These are phyloP conservation scores for Botrytis squamosa DNA, from an alignment of 2,329 filamentous ascomycete genomes.

Conservation along the genomic window DNA sequence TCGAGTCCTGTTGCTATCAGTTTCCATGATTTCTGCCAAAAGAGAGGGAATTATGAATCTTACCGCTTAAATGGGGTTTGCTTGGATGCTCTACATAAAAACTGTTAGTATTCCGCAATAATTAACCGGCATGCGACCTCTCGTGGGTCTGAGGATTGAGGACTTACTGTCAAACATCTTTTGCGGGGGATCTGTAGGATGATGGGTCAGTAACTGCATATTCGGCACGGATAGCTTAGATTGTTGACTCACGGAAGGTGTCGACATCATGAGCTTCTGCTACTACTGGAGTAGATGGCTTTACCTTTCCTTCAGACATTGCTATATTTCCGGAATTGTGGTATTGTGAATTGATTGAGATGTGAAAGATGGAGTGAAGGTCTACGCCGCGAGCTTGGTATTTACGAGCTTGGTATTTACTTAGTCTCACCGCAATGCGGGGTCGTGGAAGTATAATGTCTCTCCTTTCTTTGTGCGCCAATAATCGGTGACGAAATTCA, in stretches of 20 bases:
- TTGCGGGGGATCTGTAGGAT: slow-evolving; percentile 55
- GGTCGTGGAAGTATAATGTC: background rate
- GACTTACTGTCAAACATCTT: slow-evolving; percentile 67
- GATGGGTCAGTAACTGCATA: slow-evolving; percentile 25
- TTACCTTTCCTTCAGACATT: slow-evolving; percentile 47
- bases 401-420: background rate
- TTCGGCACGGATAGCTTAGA: slow-evolving; percentile 9
- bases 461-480: slow-evolving; percentile 3
- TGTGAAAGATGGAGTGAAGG: background rate
- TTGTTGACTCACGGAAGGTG: slow-evolving; percentile 60
- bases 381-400: background rate
- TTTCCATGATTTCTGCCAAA: background rate
- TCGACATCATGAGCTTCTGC: slow-evolving; percentile 74
- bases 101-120: slow-evolving; percentile 35
- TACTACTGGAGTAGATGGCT: slow-evolving; percentile 56
- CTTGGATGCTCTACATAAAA: slow-evolving; percentile 60
- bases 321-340: slow-evolving; percentile 15
- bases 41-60: slow-evolving; percentile 39
- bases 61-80: slow-evolving; percentile 65
- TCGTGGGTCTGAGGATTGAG: slow-evolving; percentile 9
- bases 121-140: background rate
- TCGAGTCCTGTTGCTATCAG: slow-evolving; percentile 51
- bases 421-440: background rate
- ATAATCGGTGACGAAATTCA: slow-evolving; percentile 1
- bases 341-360: background rate